These are phyloP conservation scores for Cenococcum geophilum DNA, from an alignment of 495 filamentous ascomycete genomes.

Conservation along the genomic window DNA sequence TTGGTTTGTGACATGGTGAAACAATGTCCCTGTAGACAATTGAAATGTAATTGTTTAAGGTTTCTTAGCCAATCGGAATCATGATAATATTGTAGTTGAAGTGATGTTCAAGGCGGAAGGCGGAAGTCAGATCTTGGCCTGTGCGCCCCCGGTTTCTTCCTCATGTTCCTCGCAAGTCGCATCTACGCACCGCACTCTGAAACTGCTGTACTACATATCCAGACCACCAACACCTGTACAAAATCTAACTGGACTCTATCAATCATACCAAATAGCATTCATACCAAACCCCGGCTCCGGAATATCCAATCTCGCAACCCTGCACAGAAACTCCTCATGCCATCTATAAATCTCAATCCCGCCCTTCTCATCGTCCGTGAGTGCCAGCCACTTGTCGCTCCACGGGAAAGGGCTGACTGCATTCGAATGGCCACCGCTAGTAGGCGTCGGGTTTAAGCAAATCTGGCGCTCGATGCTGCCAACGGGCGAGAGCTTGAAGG, in stretches of 20 bases:
- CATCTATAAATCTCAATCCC: slow-evolving; percentile 83
- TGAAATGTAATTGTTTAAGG: background rate
- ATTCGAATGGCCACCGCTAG: slow-evolving; percentile 79
- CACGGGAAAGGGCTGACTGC: slow-evolving; percentile 73
- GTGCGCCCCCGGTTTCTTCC: too few relatives aligned
- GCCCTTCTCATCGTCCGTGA: slow-evolving; percentile 78
- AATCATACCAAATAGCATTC: slow-evolving; percentile 91
- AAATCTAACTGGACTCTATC: slow-evolving; percentile 14
- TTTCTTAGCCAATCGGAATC: too few relatives aligned
- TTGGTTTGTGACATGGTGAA: background rate
- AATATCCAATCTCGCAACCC: slow-evolving; percentile 68
- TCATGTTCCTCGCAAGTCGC: too few relatives aligned
- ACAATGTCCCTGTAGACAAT: background rate
- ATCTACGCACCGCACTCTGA: too few relatives aligned
- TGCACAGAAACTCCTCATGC: slow-evolving; percentile 67
- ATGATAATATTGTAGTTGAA: too few relatives aligned
- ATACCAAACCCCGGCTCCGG: slow-evolving; percentile 79
- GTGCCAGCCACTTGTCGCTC: slow-evolving; percentile 76
- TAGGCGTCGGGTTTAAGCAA: slow-evolving; percentile 74
- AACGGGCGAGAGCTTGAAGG: slow-evolving; percentile 61
- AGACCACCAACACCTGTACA: background rate
- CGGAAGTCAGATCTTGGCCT: too few relatives aligned
- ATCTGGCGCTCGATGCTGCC: slow-evolving; percentile 71
- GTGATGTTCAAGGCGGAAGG: too few relatives aligned
- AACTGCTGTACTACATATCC: background rate